These are phyloP conservation scores for Exutisphaerella laricina DNA, from an alignment of 2,329 filamentous ascomycete species.

Conservation along the genomic window DNA sequence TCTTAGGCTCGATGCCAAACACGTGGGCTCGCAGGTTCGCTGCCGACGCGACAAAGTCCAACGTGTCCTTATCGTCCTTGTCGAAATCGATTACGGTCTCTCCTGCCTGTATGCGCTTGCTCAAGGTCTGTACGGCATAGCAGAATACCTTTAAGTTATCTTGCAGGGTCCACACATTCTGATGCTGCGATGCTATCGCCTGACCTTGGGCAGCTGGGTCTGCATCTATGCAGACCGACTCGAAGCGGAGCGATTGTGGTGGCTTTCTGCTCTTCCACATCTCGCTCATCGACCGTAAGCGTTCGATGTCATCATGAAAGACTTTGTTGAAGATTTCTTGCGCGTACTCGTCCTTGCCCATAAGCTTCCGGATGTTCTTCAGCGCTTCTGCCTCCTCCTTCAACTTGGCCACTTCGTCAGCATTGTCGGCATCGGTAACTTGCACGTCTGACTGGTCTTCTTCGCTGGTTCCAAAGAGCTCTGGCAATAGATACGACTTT, in stretches of 20 bases:
- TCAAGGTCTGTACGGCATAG: constrained; percentile 73
- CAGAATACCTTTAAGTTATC: constrained; percentile 85
- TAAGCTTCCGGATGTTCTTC: constrained; percentile 72
- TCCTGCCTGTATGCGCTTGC: constrained; percentile 60
- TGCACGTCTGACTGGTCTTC: constrained; percentile 77
- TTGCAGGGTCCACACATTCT: constrained; percentile 70
- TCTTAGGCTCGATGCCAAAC: constrained; percentile 84
- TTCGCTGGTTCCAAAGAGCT: constrained; percentile 88
- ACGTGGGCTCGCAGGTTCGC: constrained; percentile 83
- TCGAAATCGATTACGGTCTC: constrained; percentile 74
- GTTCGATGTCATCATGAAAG: constrained; percentile 75
- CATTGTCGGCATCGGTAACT: constrained; percentile 76
- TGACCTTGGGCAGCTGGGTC: constrained; percentile 33
- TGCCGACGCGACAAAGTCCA: constrained; percentile 88
- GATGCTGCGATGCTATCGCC: constrained; percentile 56
- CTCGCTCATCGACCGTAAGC: constrained; percentile 79
- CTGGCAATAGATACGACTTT: constrained; percentile 92
- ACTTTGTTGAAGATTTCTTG: constrained; percentile 87
- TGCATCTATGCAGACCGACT: constrained; percentile 38
- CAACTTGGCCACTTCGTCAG: constrained; percentile 80
- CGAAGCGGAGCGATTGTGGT: constrained; percentile 68
- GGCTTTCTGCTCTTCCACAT: constrained; percentile 87
- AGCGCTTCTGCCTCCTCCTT: constrained; percentile 77
- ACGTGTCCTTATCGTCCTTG: constrained; percentile 91
- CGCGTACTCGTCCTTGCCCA: constrained; percentile 72